A percentile compares a stretch with the other conserved stretches of the same genome.
Conservation (phyloP, 805 yeast genomes). For the Metschnikowia aberdeeniae region DNA sequence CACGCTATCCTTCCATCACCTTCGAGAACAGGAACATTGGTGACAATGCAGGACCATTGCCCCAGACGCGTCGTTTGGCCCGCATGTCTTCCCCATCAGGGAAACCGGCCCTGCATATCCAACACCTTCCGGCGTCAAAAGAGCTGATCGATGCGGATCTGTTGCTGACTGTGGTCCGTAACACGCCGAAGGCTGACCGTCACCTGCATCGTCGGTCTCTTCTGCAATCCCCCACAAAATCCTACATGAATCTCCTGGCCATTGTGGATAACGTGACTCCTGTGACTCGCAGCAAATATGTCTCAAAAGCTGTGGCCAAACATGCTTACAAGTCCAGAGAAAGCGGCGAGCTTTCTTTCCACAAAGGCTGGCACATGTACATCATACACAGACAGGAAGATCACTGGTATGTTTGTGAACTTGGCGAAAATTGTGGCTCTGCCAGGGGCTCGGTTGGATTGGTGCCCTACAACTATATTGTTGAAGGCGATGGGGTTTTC, state of each 20-base stretch:
- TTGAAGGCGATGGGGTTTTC: slow-evolving; percentile 27
- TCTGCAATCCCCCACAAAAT: slow-evolving; percentile 32
- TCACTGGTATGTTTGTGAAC: slow-evolving; percentile 43
- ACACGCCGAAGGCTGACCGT: neutral
- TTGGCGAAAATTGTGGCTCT: slow-evolving; percentile 32
- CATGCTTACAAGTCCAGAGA: slow-evolving; percentile 40
- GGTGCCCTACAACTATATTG: slow-evolving; percentile 41
- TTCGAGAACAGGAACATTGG: slow-evolving; percentile 13
- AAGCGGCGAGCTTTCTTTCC: slow-evolving; percentile 38
- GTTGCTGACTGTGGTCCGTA: slow-evolving; percentile 11
- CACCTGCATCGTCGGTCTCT: slow-evolving; percentile 19
- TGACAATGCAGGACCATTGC: neutral
- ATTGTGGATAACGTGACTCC: slow-evolving; percentile 32
- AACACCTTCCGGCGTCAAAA: neutral
- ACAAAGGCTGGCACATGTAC: slow-evolving; percentile 40
- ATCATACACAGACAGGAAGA: slow-evolving; percentile 42
- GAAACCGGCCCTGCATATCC: neutral
- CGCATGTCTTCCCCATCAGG: neutral
- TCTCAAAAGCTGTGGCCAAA: slow-evolving; percentile 35
- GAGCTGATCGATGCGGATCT: slow-evolving; percentile 4
- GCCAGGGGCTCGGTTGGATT: slow-evolving; percentile 35
- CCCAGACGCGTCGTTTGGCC: neutral
- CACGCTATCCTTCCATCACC: slow-evolving; percentile 31
- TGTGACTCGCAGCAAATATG: slow-evolving; percentile 25
- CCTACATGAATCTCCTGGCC: slow-evolving; percentile 30